These are phyloP conservation scores for Saccharomycopsis lassenensis DNA, from an alignment of 805 yeast species.

Conservation along the genomic window DNA sequence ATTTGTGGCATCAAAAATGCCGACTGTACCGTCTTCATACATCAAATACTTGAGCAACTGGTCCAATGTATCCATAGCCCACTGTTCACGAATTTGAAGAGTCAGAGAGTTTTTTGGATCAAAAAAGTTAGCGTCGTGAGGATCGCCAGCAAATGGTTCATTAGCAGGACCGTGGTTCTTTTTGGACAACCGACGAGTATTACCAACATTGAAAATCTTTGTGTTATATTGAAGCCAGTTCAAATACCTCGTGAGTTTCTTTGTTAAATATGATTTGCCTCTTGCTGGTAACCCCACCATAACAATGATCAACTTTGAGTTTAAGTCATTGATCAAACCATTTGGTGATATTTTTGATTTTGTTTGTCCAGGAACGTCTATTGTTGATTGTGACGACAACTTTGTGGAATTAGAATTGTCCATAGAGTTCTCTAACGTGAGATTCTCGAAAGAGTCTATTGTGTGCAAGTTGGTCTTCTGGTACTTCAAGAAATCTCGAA, in stretches of 20 bases:
- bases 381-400: constrained; percentile 34
- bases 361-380: constrained; percentile 89
- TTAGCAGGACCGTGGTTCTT: constrained; percentile 27
- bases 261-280: constrained; percentile 89
- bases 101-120: constrained; percentile 64
- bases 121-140: constrained; percentile 78
- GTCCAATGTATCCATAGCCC: constrained; percentile 94
- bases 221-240: constrained; percentile 93
- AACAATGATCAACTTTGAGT: constrained; percentile 78
- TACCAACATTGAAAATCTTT: constrained; percentile 88
- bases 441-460: constrained; percentile 7
- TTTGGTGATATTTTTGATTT: constrained; percentile 71
- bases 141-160: too few species aligned
- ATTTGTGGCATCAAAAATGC: constrained; percentile 81
- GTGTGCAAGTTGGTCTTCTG: constrained; percentile 9
- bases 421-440: constrained; percentile 13
- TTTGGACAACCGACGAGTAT: constrained; percentile 60
- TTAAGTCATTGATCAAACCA: constrained; percentile 59
- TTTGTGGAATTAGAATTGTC: constrained; percentile 12
- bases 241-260: constrained; percentile 78
- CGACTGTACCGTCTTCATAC: constrained; percentile 79
- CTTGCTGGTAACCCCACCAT: constrained; percentile 80
- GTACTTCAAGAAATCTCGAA: too few species aligned
- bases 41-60: constrained; percentile 71
- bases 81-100: constrained; percentile 65